Base-by-base conservation (phyloP, 1,139 yeast species). In the Suhomyces coccinellae region DNA sequence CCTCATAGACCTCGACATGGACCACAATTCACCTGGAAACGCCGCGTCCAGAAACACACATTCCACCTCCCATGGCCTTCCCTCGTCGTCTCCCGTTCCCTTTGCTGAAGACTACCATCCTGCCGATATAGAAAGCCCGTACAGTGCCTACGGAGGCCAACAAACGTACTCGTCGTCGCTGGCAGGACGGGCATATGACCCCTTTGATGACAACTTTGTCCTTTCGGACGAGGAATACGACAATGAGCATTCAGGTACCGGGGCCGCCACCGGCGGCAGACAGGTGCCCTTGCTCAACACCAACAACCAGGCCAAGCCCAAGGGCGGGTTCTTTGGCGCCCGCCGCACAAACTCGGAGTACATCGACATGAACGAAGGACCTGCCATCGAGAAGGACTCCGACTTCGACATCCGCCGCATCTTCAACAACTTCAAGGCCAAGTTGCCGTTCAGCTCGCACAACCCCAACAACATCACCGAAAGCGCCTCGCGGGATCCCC, bases 391-490 rank as follows among this genome's bases (percentile, higher is more conserved):
- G 22, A 51, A 50, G 24, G 53, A 51, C 38, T 61, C 69, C 3
- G 79, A 75, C 45, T 85, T 83, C 56, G 85, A 84, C 53, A 79
- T 85, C 28, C 73, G 85, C 12, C 66, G 74, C 36, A 63, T 84
- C 9, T 85, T 77, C 67, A 63, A 67, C 44, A 71, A 65, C 41
- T 49, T 80, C 34, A 67, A 69, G 39, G 61, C 70, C 47, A 70
- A 80, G 33, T 69, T 66, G 48, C 66, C 57, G 5, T 53, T 55
- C 16, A 44, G 46, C 11, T 44, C 47, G 12, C 47, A 41, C 27
- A 45, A 46, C 30, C 46, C 47, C n/a, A 45, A 24, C n/a, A 31
- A 41, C 14, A 35, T 42, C 37, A 41, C 33, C 6, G 33, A 32
- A 28, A 33, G 24, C 22, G 47, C 48, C 7, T 41, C 43, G 4